Base-by-base conservation (phyloP, 768 basidiomycete genomes). In the Amylocystis lapponica region DNA sequence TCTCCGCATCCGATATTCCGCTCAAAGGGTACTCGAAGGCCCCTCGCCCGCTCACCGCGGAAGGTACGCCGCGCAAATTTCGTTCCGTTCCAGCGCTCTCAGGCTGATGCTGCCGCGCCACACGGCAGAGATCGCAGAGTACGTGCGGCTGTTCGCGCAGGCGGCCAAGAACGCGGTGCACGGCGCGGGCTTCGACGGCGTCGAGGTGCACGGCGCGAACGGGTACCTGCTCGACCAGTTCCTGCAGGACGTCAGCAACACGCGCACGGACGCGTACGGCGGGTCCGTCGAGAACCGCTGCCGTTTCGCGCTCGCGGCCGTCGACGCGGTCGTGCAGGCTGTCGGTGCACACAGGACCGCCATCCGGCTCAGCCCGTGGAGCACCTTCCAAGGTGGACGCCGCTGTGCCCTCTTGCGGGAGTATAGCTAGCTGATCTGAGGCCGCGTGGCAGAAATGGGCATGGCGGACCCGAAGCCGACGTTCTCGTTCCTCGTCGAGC, bases 401-500 rank as follows among this genome's bases (percentile, higher is more conserved):
- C n/a, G n/a, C n/a, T n/a, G n/a, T n/a, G n/a, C n/a, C n/a, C n/a
- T n/a, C n/a, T n/a, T n/a, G n/a, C n/a, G n/a, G n/a, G 48, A 60
- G n/a, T n/a, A n/a, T n/a, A n/a, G 4, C 29, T 19, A n/a, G 14
- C 9, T 21, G 14, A 19, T n/a, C n/a, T n/a, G n/a, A n/a, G n/a
- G n/a, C n/a, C n/a, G 20, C 1, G 13, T 23, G 19, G 5, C 32
- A 68, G 57, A 58, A 35, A 78, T 82, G 75, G 56, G 64, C 8
- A 75, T 77, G 73, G 43, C 53, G 4, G 67, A 81, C 45, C 79
- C 79, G 0, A 59, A 69, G 3, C 74, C 78, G 0, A 74, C 74
- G 11, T 83, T 76, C 62, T 50, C 64, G 0, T 66, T 79, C 56
- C 29, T 49, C 23, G 40, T 49, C 9, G 32, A 25, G 16, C 39